Evolutionary conservation across 2,329 filamentous ascomycete species (phyloP), one percentile per base, ranked within the genome.

Genomic region (Juglanconis oblonga): DNA sequence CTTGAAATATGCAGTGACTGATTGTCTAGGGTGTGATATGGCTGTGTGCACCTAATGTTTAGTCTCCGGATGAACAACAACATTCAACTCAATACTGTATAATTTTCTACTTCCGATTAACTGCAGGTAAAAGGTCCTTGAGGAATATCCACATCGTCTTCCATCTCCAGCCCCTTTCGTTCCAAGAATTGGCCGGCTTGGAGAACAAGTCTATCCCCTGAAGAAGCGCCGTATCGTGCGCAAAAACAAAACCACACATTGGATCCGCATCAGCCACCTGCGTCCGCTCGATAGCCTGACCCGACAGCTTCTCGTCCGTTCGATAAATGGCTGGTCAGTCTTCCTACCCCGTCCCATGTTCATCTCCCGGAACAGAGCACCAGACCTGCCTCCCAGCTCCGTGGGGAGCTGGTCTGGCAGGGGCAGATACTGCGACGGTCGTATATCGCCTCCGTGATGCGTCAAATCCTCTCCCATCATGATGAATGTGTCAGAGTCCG

Each of bases 401-500:
- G 52, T 48, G 31, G 57, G 50, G 13, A 65, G 58, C 35, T 35
- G 24, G 13, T 58, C 59, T 14, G 66, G 66, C 31, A 68, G 56
- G 3, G 59, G 57, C 8, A 61, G 50, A 38, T 62, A 51, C 14
- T 52, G 29, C 1, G 66, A 67, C 3, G 67, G 67, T 11, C 67
- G 65, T 6, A 68, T 32, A 36, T 66, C 58, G 44, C 59, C 66
- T 11, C 38, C 14, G 57, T 67, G 62, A 56, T 69, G 67, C 42
- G 55, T 61, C 2, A 65, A n/a, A 42, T 69, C 67, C 8, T 64
- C 66, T n/a, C 64, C 66, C 54, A 69, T 63, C 51, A 68, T 52
- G 44, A 68, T 63, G 57, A 66, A 69, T 0, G 65, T 62, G 52
- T 60, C 59, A 3, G 62, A 56, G n/a, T 36, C 58, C 11, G 52